These are phyloP conservation scores for Xerocomus minutiporus DNA, from an alignment of 1,284 basidiomycete genomes.

Conservation along the genomic window DNA sequence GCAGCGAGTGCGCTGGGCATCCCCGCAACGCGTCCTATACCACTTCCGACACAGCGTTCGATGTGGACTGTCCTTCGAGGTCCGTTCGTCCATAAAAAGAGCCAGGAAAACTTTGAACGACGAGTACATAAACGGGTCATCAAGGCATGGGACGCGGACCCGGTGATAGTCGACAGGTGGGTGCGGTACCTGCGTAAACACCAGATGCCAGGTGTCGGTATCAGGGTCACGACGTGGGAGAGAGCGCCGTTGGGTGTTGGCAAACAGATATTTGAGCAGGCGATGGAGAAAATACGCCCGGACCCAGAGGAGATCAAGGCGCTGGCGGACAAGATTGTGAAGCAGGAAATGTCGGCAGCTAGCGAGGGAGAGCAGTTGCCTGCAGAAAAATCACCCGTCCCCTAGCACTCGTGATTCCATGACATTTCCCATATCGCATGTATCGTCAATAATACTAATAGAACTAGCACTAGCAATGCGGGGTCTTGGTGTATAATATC, in stretches of 20 bases:
- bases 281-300: constrained; percentile 30
- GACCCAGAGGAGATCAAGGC: constrained; percentile 36
- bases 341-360: constrained; percentile 23
- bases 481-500: not conserved
- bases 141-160: constrained; percentile 88
- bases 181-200: constrained; percentile 77
- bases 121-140: constrained; percentile 80
- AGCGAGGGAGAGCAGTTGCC: constrained; percentile 6
- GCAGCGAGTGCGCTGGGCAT: constrained; percentile 83
- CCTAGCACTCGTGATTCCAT: not conserved
- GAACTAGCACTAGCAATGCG: not conserved
- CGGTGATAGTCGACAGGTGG: constrained; percentile 78
- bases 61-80: constrained; percentile 86
- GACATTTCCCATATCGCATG: not conserved
- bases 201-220: constrained; percentile 80
- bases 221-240: constrained; percentile 79
- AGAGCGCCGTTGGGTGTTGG: constrained; percentile 66
- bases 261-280: constrained; percentile 39
- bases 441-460: constrained; percentile 12
- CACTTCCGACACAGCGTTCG: constrained; percentile 72
- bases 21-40: constrained; percentile 66
- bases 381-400: not conserved
- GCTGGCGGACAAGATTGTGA: constrained; percentile 32
- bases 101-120: constrained; percentile 93
- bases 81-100: constrained; percentile 93